Evolutionary conservation across 139 green algal genomes (phyloP).

Genomic region (Ettlia oleoabundans): DNA sequence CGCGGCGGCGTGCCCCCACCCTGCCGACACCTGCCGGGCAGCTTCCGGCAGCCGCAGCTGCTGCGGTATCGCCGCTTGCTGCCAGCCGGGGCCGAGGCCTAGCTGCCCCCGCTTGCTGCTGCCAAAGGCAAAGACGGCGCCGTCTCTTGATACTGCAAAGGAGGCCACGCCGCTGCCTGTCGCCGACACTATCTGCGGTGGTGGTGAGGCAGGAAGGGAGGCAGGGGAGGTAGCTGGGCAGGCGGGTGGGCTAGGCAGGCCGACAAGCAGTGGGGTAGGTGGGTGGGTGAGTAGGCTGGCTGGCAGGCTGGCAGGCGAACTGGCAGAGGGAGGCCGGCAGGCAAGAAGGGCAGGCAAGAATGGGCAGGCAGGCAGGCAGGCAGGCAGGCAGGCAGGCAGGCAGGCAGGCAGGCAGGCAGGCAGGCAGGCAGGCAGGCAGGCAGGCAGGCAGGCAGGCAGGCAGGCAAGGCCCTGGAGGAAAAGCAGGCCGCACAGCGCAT

Average conservation of each 20-base stretch:
- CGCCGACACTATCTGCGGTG: slow-evolving; percentile 26
- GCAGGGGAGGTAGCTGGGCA: not conserved
- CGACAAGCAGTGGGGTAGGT: not conserved
- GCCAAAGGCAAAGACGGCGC: slow-evolving; percentile 56
- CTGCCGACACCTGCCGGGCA: slow-evolving; percentile 30
- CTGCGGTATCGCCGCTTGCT: not conserved
- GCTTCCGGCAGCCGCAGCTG: slow-evolving; percentile 27
- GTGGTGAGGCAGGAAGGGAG: not conserved
- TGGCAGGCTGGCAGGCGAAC: not conserved
- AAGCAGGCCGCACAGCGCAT: too few relatives aligned
- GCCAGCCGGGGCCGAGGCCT: slow-evolving; percentile 39
- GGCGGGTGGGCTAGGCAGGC: not conserved
- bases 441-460: too few relatives aligned
- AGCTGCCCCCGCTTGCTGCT: slow-evolving; percentile 57
- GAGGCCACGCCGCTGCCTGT: slow-evolving; percentile 49
- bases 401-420: too few relatives aligned
- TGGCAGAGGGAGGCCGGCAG: not conserved
- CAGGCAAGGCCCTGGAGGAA: too few relatives aligned
- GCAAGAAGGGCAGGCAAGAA: not conserved
- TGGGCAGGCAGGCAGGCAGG: not conserved
- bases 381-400: too few relatives aligned
- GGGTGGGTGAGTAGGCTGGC: not conserved
- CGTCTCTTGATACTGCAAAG: slow-evolving; percentile 43
- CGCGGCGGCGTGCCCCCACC: slow-evolving; percentile 53
- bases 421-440: too few relatives aligned